Conservation (phyloP, 1,284 basidiomycete species). For the Irpex sp. region DNA sequence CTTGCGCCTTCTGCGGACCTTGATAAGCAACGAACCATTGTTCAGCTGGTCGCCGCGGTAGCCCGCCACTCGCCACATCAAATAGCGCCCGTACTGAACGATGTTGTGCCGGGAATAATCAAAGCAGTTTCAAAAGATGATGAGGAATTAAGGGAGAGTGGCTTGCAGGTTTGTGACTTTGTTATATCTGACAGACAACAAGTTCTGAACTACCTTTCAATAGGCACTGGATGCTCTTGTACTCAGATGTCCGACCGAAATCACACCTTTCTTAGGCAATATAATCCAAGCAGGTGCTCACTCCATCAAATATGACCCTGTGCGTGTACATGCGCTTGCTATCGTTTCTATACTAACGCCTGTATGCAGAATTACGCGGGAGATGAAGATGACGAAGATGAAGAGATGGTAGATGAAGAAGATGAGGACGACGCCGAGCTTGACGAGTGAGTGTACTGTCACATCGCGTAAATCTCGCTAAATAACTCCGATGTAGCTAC, state of each 20-base stretch:
- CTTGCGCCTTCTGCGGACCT: conserved; percentile 47
- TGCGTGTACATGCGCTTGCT: conserved; percentile 35
- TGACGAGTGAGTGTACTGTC: conserved; percentile 53
- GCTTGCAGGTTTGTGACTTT: conserved; percentile 53
- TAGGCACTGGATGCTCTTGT: conserved; percentile 85
- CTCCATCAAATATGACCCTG: conserved; percentile 92
- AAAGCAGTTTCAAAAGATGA: conserved; percentile 68
- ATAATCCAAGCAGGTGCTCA: conserved; percentile 71
- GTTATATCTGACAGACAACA: not conserved
- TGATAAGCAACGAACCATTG: conserved; percentile 73
- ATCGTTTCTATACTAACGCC: conserved; percentile 3
- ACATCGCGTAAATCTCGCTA: not conserved
- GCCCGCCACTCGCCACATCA: conserved; percentile 68
- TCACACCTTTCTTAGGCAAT: conserved; percentile 65
- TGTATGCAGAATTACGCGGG: conserved; percentile 81
- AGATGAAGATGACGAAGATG: conserved; percentile 69
- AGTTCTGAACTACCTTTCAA: conserved; percentile 4
- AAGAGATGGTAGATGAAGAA: conserved; percentile 75
- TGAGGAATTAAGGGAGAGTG: conserved; percentile 77
- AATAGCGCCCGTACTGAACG: conserved; percentile 53
- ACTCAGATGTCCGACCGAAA: conserved; percentile 79
- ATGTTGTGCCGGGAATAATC: conserved; percentile 68
- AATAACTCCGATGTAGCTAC: conserved; percentile 52
- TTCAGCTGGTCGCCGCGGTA: conserved; percentile 79
- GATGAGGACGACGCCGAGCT: conserved; percentile 80